Evolutionary conservation across 2,329 filamentous ascomycete genomes (phyloP), one percentile per base, ranked within the genome.

Genomic region (Rhexocercosporidium sp.): DNA sequence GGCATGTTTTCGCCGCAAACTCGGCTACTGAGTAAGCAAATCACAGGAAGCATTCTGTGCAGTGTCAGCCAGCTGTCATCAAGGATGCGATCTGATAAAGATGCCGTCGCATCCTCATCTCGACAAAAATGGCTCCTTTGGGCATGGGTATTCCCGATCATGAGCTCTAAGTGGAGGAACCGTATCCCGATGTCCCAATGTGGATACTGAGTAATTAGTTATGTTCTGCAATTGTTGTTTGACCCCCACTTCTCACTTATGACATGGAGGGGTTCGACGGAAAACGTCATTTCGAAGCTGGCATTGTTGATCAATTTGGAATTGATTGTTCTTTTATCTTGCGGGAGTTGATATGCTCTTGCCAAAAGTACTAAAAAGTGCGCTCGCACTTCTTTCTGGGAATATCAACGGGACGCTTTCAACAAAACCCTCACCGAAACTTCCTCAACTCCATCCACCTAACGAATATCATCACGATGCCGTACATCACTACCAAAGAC

Each of bases 401-500:
- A 20, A n/a, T 9, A 31, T 31, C 29, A 31, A n/a, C 11, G 11
- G 14, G 3, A 14, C n/a, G 11, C 22, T 2, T 7, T 18, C 14
- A n/a, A 46, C 9, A 29, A 29, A 59, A 46, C 39, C 16, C 5
- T 27, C 12, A 7, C 25, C 9, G n/a, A 4, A 12, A 5, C 22
- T 14, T n/a, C 16, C 18, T 57, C 54, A 20, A 37, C 6, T 18
- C 5, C 6, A 9, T 47, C 37, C 7, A 47, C 14, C 12, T 51
- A 11, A 22, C 46, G 34, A 16, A 22, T 20, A 7, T 18, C 6
- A 18, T 44, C 62, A 57, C 29, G 4, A 68, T 76, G 78, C 76
- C 78, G 5, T 77, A 73, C 27, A 67, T 81, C 59, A 80, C 77
- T n/a, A 77, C 79, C 61, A 74, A 75, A 63, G 79, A 81, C 68